These are phyloP conservation scores for Pistacia integerrima DNA, from an alignment of 345 rosid species.

Conservation along the genomic window DNA sequence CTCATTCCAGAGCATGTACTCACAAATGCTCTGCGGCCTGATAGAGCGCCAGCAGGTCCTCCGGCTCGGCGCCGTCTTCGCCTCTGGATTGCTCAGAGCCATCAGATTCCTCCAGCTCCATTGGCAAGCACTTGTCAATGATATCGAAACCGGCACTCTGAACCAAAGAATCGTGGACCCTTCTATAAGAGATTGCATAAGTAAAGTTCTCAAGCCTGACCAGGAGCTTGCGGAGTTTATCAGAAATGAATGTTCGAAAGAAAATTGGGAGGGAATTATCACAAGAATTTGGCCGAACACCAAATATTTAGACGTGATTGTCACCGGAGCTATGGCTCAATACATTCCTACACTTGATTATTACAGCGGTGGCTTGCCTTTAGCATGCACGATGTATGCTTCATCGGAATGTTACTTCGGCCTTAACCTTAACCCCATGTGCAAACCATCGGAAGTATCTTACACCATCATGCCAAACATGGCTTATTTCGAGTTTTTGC, in stretches of 20 bases:
- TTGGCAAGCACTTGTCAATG: constrained; percentile 63
- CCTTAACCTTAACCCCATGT: constrained; percentile 83
- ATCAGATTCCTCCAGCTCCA: constrained; percentile 85
- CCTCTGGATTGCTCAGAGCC: constrained; percentile 91
- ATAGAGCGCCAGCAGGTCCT: constrained; percentile 73
- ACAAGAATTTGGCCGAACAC: constrained; percentile 89
- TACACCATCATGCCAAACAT: constrained; percentile 96
- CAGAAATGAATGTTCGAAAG: constrained; percentile 44
- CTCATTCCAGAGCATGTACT: constrained; percentile 94
- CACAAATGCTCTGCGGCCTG: constrained; percentile 91
- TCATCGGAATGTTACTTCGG: constrained; percentile 97
- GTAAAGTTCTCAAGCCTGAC: constrained; percentile 52
- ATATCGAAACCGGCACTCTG: constrained; percentile 63
- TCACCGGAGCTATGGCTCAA: constrained; percentile 97
- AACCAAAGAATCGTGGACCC: constrained; percentile 52
- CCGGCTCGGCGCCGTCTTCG: constrained; percentile 89
- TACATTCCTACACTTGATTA: constrained; percentile 92
- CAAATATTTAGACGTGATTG: constrained; percentile 86
- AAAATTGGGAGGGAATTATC: constrained; percentile 77
- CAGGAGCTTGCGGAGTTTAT: constrained; percentile 58
- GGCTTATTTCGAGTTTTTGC: constrained; percentile 92
- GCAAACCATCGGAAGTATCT: constrained; percentile 79
- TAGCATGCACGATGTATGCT: constrained; percentile 96
- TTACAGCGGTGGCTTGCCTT: constrained; percentile 78
- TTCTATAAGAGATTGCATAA: constrained; percentile 46